phyloP scores from a whole-genome alignment of 129 eudicot species.

The carrot (Daucus carota) region DH1_v3.0 NC_030387.2:14329001-14329500 shows the following conservation, averaged over 20 bases:
- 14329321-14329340: constrained; percentile 3
- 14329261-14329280: constrained; percentile 3
- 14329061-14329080: constrained; percentile 8
- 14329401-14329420: constrained; percentile 14
- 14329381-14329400: neutral
- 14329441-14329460: constrained; percentile 4
- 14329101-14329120: constrained; percentile 1
- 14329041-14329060: constrained; percentile 1
- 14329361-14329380: constrained; percentile 9
- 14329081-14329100: constrained; percentile 10
- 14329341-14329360: constrained; percentile 7
- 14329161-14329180: constrained; percentile 3
- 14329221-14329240: constrained; percentile 9
- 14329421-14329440: constrained; percentile 1
- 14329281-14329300: constrained; percentile 8
- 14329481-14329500: neutral
- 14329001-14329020: neutral
- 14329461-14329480: neutral
- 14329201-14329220: constrained; percentile 3
- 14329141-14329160: neutral
- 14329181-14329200: constrained; percentile 8
- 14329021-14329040: neutral
- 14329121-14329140: constrained; percentile 12
- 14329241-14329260: constrained; percentile 10
- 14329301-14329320: neutral